Conservation (phyloP, 768 basidiomycete genomes). For the Polyporus arcularius region DNA sequence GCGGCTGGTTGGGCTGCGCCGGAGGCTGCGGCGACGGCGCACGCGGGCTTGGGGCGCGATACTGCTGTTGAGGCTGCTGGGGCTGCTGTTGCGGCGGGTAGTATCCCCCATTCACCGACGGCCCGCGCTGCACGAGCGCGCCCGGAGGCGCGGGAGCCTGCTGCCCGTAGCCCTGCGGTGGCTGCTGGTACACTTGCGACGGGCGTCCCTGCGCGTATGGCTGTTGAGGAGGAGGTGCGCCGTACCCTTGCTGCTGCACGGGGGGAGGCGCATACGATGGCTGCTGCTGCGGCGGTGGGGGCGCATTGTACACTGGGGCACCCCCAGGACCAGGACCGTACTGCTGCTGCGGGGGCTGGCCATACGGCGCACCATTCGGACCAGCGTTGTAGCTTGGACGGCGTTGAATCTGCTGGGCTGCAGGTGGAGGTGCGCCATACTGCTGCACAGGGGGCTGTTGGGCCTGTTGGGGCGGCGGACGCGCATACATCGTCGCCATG, state of each 20-base stretch:
- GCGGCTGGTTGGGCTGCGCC: slow-evolving; percentile 19
- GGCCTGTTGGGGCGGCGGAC: slow-evolving; percentile 29
- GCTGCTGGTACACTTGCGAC: slow-evolving; percentile 20
- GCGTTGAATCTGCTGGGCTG: slow-evolving; percentile 26
- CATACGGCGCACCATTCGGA: slow-evolving; percentile 32
- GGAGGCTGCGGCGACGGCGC: slow-evolving; percentile 54
- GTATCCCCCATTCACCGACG: slow-evolving; percentile 32
- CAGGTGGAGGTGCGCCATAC: slow-evolving; percentile 44
- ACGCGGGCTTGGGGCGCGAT: slow-evolving; percentile 45
- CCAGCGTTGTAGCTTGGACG: slow-evolving; percentile 21
- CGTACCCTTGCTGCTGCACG: slow-evolving; percentile 20
- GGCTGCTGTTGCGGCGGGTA: slow-evolving; percentile 33
- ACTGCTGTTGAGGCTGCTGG: slow-evolving; percentile 37
- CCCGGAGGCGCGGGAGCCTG: not conserved
- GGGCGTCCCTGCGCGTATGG: slow-evolving; percentile 11
- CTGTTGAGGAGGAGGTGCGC: slow-evolving; percentile 19
- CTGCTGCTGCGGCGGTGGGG: slow-evolving; percentile 25
- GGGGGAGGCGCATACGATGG: slow-evolving; percentile 21
- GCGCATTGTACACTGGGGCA: not conserved
- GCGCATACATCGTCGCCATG: slow-evolving; percentile 56
- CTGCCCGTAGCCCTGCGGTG: slow-evolving; percentile 12
- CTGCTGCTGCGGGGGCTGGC: slow-evolving; percentile 32
- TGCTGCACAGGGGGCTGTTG: slow-evolving; percentile 21
- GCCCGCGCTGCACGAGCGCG: slow-evolving; percentile 31
- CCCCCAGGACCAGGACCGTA: not conserved